Percentiles rank a stretch among this genome's conserved stretches.
phyloP scores from a whole-genome alignment of 2,329 filamentous ascomycete genomes.

The Aspergillus sclerotialis region DNA sequence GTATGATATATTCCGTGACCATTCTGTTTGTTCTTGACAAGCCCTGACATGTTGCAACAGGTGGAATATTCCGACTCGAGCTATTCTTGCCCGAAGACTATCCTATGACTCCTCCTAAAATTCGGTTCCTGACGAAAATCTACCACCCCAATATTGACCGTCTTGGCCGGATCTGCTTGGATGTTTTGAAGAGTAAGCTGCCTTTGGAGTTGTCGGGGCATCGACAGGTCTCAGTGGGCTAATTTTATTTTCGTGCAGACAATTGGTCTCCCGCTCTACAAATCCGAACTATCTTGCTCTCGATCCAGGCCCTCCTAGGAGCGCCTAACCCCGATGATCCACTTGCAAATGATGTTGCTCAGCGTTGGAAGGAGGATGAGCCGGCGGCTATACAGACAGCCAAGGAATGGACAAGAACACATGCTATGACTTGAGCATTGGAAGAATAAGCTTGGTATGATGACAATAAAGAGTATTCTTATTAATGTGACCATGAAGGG shows the following conservation, averaged over 20 bases:
- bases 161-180: constrained; percentile 90
- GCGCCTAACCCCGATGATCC: constrained; percentile 97
- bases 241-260: constrained; percentile 46
- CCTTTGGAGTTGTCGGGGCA: neutral
- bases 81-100: constrained; percentile 98
- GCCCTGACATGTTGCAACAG: constrained; percentile 29
- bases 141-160: constrained; percentile 99
- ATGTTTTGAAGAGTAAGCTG: constrained; percentile 84
- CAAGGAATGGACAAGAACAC: constrained; percentile 81
- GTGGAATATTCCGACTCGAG: constrained; percentile 91
- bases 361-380: constrained; percentile 97
- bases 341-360: constrained; percentile 94
- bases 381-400: constrained; percentile 86
- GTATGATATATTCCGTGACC: constrained; percentile 38
- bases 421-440: constrained; percentile 53
- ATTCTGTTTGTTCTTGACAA: constrained; percentile 4
- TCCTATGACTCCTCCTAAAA: constrained; percentile 97
- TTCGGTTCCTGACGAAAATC: constrained; percentile 97
- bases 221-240: constrained; percentile 5
- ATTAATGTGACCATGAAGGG: neutral
- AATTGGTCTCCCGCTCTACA: constrained; percentile 99
- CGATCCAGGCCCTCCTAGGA: constrained; percentile 91
- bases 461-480: constrained; percentile 5
- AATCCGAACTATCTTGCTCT: constrained; percentile 96
- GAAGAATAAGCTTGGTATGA: constrained; percentile 8